These are phyloP conservation scores for Exophiala calicioides DNA, from an alignment of 2,329 filamentous ascomycete species.

Conservation along the genomic window DNA sequence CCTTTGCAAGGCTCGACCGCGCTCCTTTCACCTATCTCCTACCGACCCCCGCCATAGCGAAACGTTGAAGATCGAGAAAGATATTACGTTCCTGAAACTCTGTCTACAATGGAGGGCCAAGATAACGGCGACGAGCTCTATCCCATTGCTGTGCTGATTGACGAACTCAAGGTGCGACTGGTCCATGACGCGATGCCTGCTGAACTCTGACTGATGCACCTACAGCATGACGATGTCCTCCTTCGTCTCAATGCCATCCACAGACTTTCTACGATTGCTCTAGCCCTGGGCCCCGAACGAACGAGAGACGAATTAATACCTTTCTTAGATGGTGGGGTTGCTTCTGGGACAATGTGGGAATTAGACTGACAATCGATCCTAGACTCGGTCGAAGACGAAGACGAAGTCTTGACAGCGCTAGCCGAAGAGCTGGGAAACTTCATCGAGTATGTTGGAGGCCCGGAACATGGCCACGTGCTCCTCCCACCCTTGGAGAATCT, in stretches of 20 bases:
- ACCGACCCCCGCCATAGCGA: slow-evolving; percentile 1
- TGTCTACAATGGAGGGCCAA: slow-evolving; percentile 79
- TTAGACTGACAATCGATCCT: slow-evolving; percentile 28
- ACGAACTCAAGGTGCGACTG: slow-evolving; percentile 87
- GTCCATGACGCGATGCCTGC: too few species aligned
- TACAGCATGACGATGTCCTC: slow-evolving; percentile 94
- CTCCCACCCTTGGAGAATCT: slow-evolving; percentile 97
- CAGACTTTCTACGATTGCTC: slow-evolving; percentile 94
- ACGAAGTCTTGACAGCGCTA: slow-evolving; percentile 94
- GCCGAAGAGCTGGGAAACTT: slow-evolving; percentile 97
- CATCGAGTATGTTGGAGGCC: slow-evolving; percentile 94
- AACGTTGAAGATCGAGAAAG: slow-evolving; percentile 31
- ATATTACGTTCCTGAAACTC: slow-evolving; percentile 35
- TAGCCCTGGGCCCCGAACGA: slow-evolving; percentile 91
- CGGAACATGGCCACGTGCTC: slow-evolving; percentile 91
- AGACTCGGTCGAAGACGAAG: slow-evolving; percentile 99
- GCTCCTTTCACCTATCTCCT: background rate
- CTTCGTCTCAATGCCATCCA: slow-evolving; percentile 98
- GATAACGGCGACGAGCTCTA: slow-evolving; percentile 98
- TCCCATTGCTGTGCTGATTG: slow-evolving; percentile 98
- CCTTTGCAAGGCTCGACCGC: slow-evolving; percentile 1
- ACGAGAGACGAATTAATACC: slow-evolving; percentile 98
- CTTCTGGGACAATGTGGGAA: slow-evolving; percentile 26
- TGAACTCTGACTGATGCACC: slow-evolving; percentile 31
- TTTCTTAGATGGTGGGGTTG: slow-evolving; percentile 82